These are phyloP conservation scores for Gloeopeniophorella convolvens DNA, from an alignment of 768 basidiomycete species.

Conservation along the genomic window DNA sequence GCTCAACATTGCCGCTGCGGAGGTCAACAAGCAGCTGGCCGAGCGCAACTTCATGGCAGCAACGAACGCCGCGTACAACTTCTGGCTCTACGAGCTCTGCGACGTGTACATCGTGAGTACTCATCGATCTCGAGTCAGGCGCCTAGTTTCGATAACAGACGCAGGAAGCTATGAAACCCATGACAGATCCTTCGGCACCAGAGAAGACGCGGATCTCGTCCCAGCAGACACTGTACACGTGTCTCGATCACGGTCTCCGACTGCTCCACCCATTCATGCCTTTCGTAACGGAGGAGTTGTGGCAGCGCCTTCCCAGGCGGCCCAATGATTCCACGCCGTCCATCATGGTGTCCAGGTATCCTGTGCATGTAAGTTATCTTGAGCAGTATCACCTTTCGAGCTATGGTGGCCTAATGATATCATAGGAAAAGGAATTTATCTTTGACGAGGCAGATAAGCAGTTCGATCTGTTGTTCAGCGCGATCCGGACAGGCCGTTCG, in stretches of 20 bases:
- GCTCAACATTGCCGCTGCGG: constrained; percentile 71
- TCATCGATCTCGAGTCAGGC: not conserved
- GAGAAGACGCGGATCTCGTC: constrained; percentile 65
- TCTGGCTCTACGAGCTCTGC: constrained; percentile 99
- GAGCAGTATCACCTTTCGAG: not conserved
- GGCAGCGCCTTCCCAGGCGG: constrained; percentile 90
- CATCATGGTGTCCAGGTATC: constrained; percentile 87
- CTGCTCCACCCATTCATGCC: constrained; percentile 99
- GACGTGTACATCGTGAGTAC: constrained; percentile 89
- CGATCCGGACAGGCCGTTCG: constrained; percentile 74
- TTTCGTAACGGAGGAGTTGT: constrained; percentile 96
- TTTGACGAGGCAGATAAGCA: constrained; percentile 71
- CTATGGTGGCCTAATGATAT: not conserved
- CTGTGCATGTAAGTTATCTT: constrained; percentile 54
- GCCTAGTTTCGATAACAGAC: not conserved
- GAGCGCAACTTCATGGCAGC: constrained; percentile 92
- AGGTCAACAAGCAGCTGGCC: constrained; percentile 67
- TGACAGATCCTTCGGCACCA: constrained; percentile 77
- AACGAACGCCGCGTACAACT: constrained; percentile 78
- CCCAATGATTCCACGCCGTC: constrained; percentile 76
- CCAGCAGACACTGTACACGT: constrained; percentile 93
- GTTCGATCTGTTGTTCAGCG: constrained; percentile 81
- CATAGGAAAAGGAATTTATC: constrained; percentile 52
- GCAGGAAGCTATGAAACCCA: constrained; percentile 98
- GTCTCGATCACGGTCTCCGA: constrained; percentile 83